These are phyloP conservation scores for Starmerella sp. DNA, from an alignment of 805 yeast species.

Conservation along the genomic window DNA sequence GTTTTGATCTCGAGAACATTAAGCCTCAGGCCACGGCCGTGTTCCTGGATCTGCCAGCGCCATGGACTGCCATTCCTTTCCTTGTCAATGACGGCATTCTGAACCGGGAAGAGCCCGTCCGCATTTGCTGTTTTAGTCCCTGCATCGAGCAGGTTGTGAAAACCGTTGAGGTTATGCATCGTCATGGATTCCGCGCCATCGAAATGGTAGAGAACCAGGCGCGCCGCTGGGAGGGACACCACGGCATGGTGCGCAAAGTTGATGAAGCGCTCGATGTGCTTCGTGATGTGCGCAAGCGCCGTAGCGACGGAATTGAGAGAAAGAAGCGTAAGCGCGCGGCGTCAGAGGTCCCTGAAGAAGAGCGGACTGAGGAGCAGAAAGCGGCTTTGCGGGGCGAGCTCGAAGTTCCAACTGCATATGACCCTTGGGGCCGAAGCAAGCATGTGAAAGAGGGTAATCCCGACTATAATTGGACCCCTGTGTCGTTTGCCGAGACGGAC, in stretches of 20 bases:
- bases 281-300: slow-evolving; percentile 62
- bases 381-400: slow-evolving; percentile 15
- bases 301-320: slow-evolving; percentile 39
- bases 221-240: slow-evolving; percentile 77
- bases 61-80: slow-evolving; percentile 90
- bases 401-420: slow-evolving; percentile 33
- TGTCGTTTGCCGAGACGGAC: slow-evolving; percentile 75
- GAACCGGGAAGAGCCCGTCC: slow-evolving; percentile 35
- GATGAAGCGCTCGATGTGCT: slow-evolving; percentile 72
- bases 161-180: slow-evolving; percentile 64
- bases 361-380: slow-evolving; percentile 21
- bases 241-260: slow-evolving; percentile 71
- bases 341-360: slow-evolving; percentile 14
- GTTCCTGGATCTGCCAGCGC: slow-evolving; percentile 88
- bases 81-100: slow-evolving; percentile 31
- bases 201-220: slow-evolving; percentile 90
- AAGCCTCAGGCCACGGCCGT: slow-evolving; percentile 49
- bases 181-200: slow-evolving; percentile 68
- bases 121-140: slow-evolving; percentile 92
- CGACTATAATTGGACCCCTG: slow-evolving; percentile 66
- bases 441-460: slow-evolving; percentile 82
- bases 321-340: slow-evolving; percentile 24
- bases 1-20: slow-evolving; percentile 39
- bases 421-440: slow-evolving; percentile 87
- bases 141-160: slow-evolving; percentile 94